A percentile compares a stretch with the other conserved stretches of the same genome.
phyloP scores from a whole-genome alignment of 352 stramenopile species.

The Pythium plurisporium region DNA sequence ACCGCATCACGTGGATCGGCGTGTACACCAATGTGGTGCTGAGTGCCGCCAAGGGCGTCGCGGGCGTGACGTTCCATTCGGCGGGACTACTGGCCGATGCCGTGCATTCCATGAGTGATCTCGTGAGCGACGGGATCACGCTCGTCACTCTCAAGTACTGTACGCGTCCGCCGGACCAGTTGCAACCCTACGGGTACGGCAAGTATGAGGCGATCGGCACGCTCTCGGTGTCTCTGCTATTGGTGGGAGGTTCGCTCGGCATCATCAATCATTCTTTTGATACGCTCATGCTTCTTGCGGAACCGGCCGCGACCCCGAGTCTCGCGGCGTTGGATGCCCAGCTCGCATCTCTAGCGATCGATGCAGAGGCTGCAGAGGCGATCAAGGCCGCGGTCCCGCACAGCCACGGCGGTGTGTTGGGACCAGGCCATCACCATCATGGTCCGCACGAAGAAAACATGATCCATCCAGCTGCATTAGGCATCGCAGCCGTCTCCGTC shows the following conservation, averaged over 20 bases:
- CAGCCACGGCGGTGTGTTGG: conserved; percentile 1
- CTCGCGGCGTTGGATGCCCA: conserved; percentile 24
- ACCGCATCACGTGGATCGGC: conserved; percentile 71
- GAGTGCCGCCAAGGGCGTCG: conserved; percentile 59
- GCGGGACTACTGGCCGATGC: conserved; percentile 92
- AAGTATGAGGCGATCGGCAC: conserved; percentile 75
- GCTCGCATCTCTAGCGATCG: conserved; percentile 21
- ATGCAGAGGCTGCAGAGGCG: conserved; percentile 28
- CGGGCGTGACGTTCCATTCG: conserved; percentile 74
- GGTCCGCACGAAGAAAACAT: conserved; percentile 16
- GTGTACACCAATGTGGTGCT: conserved; percentile 69
- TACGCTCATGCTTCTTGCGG: conserved; percentile 46
- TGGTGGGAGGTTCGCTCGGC: conserved; percentile 56
- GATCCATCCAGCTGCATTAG: conserved; percentile 64
- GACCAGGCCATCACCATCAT: not conserved
- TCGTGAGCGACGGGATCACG: conserved; percentile 94
- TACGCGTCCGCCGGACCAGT: conserved; percentile 87
- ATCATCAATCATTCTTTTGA: conserved; percentile 72
- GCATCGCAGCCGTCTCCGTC: conserved; percentile 86
- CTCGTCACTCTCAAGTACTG: conserved; percentile 89
- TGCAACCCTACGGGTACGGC: conserved; percentile 78
- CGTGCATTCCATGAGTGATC: conserved; percentile 91
- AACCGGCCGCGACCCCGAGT: conserved; percentile 19
- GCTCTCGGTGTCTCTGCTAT: conserved; percentile 53
- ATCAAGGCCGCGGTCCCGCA: conserved; percentile 27